A percentile compares a stretch with the other conserved stretches of the same genome.
These are phyloP conservation scores for Penicillium verrucosum DNA, from an alignment of 2,329 filamentous ascomycete species.

Conservation along the genomic window DNA sequence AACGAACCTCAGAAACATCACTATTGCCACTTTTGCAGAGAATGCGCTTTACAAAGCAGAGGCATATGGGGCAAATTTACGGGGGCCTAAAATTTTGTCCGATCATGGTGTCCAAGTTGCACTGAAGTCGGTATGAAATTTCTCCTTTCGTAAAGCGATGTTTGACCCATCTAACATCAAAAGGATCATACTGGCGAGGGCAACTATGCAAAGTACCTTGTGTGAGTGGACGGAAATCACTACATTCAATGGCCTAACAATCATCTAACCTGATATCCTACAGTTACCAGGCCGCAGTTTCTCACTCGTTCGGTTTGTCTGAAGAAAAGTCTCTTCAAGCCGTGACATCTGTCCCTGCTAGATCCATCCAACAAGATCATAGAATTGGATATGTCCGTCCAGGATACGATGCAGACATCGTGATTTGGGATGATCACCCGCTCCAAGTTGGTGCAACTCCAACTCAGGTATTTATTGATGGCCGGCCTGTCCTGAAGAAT, in stretches of 20 bases:
- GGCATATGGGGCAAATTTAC: not conserved
- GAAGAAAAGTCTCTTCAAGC: not conserved
- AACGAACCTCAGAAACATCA: not conserved
- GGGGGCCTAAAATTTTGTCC: not conserved
- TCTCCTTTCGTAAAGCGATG: fast-evolving
- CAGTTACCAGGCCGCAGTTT: not conserved
- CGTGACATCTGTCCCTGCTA: not conserved
- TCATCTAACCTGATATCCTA: not conserved
- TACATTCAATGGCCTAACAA: not conserved
- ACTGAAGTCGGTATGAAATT: not conserved
- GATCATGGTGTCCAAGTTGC: not conserved
- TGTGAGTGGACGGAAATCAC: not conserved
- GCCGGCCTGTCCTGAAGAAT: not conserved
- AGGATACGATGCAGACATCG: not conserved
- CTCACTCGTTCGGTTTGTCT: not conserved
- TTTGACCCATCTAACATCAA: not conserved
- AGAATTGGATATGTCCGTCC: not conserved
- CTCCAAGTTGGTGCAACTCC: not conserved
- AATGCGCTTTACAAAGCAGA: not conserved
- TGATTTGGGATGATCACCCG: not conserved
- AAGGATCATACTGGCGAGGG: not conserved
- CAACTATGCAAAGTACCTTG: not conserved
- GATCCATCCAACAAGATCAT: not conserved
- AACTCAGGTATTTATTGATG: not conserved
- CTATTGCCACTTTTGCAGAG: not conserved